Conservation (phyloP, 139 green algal genomes). For the Dunaliella primolecta region DNA sequence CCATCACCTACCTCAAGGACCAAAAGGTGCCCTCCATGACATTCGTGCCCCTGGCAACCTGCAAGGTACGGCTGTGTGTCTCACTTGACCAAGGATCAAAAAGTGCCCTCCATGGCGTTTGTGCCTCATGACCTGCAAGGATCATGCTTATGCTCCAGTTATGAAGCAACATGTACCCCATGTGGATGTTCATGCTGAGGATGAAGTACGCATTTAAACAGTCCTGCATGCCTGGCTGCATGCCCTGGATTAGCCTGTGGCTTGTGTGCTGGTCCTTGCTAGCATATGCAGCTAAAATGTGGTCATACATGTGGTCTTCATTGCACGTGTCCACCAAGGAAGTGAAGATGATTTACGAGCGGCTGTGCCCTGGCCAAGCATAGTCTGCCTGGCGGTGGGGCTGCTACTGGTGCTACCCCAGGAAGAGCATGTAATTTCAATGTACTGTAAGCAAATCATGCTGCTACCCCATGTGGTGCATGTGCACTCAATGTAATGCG, state of each 20-base stretch:
- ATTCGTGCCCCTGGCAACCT: slow-evolving; percentile 82
- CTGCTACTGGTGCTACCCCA: too few relatives aligned
- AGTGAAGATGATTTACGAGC: slow-evolving; percentile 64
- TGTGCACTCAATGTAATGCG: too few relatives aligned
- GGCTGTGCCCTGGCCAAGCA: slow-evolving; percentile 71
- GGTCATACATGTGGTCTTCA: slow-evolving; percentile 40
- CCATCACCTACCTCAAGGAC: slow-evolving; percentile 58
- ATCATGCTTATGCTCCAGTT: too few relatives aligned
- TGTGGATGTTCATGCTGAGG: too few relatives aligned
- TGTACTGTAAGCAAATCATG: too few relatives aligned
- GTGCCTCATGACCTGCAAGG: slow-evolving; percentile 72
- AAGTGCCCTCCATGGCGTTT: slow-evolving; percentile 82
- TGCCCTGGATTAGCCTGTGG: not conserved
- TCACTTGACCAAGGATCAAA: too few relatives aligned
- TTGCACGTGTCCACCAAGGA: slow-evolving; percentile 1
- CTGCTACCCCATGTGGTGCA: too few relatives aligned
- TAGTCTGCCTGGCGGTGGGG: slow-evolving; percentile 72
- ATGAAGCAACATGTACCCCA: too few relatives aligned
- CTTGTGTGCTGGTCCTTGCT: too few relatives aligned
- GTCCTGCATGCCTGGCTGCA: not conserved
- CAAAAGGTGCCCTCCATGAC: slow-evolving; percentile 73
- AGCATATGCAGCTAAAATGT: too few relatives aligned
- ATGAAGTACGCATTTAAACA: too few relatives aligned
- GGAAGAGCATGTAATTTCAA: too few relatives aligned
- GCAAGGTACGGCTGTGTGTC: slow-evolving; percentile 42